A percentile compares a stretch with the other conserved stretches of the same genome.
These are phyloP conservation scores for Aspergillus pseudoterreus DNA, from an alignment of 2,329 filamentous ascomycete species.

Conservation along the genomic window DNA sequence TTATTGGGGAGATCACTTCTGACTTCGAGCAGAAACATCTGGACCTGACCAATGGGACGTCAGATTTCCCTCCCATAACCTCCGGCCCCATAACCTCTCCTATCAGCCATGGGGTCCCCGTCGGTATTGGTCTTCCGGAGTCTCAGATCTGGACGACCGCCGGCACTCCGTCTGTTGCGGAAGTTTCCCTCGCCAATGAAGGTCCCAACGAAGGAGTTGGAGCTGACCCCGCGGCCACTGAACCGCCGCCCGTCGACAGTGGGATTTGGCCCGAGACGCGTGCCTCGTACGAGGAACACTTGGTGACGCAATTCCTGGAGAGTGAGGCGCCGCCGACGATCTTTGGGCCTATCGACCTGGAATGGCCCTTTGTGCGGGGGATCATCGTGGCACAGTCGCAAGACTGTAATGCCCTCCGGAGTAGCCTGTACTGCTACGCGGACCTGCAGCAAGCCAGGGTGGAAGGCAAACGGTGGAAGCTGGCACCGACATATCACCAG, in stretches of 20 bases:
- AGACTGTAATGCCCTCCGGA: slow-evolving; percentile 23
- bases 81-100: slow-evolving; percentile 10
- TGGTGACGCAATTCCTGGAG: slow-evolving; percentile 26
- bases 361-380: slow-evolving; percentile 30
- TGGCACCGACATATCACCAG: slow-evolving; percentile 28
- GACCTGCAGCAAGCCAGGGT: slow-evolving; percentile 26
- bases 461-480: slow-evolving; percentile 25
- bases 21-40: slow-evolving; percentile 34
- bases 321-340: slow-evolving; percentile 28
- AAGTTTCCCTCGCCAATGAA: neutral
- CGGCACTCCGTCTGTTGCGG: neutral
- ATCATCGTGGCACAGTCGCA: slow-evolving; percentile 22
- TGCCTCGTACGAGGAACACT: slow-evolving; percentile 25
- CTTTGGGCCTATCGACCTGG: slow-evolving; percentile 28
- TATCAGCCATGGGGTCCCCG: neutral
- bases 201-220: neutral
- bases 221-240: neutral
- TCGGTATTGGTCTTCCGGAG: neutral
- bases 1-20: slow-evolving; percentile 35
- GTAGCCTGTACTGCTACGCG: slow-evolving; percentile 32
- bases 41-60: slow-evolving; percentile 23
- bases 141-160: neutral
- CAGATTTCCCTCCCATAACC: slow-evolving; percentile 9
- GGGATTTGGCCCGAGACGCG: slow-evolving; percentile 18
- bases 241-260: neutral